Evolutionary conservation across 2,329 filamentous ascomycete genomes (phyloP).

Genomic region (Pleurostoma richardsiae): DNA sequence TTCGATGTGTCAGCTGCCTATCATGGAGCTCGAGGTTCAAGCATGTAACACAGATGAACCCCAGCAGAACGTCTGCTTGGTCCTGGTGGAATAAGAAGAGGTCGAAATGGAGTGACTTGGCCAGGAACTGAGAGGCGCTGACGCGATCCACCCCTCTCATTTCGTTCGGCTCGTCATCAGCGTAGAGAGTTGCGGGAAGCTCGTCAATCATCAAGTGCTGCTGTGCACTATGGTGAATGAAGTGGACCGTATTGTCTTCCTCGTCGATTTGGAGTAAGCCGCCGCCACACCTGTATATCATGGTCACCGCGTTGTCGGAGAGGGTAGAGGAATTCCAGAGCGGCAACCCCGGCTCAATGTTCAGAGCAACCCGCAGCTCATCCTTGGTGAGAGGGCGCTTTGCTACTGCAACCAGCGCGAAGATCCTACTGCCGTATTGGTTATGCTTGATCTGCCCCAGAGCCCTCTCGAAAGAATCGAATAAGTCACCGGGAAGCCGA

Average conservation of each 20-base stretch:
- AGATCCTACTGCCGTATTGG: neutral
- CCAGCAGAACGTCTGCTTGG: too few species aligned
- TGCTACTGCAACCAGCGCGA: constrained; percentile 1
- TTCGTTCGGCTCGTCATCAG: too few species aligned
- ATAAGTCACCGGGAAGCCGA: neutral
- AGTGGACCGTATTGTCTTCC: constrained; percentile 1
- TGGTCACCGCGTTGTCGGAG: neutral
- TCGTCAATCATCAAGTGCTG: too few species aligned
- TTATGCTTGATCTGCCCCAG: neutral
- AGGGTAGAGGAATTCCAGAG: neutral
- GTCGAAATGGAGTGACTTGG: too few species aligned
- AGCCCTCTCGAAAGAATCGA: constrained; percentile 3
- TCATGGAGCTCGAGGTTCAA: too few species aligned
- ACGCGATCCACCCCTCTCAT: too few species aligned
- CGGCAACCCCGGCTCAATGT: neutral
- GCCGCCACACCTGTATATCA: constrained; percentile 2
- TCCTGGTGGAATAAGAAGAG: too few species aligned
- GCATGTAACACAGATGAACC: too few species aligned
- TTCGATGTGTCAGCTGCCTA: too few species aligned
- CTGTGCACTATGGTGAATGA: constrained; percentile 4
- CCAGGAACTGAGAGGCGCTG: too few species aligned
- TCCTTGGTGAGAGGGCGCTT: neutral
- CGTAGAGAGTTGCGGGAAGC: too few species aligned
- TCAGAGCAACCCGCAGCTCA: constrained; percentile 2
- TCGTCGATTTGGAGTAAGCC: constrained; percentile 3